Evolutionary conservation across 805 yeast species (phyloP).

Genomic region (Candida parachauliodes): DNA sequence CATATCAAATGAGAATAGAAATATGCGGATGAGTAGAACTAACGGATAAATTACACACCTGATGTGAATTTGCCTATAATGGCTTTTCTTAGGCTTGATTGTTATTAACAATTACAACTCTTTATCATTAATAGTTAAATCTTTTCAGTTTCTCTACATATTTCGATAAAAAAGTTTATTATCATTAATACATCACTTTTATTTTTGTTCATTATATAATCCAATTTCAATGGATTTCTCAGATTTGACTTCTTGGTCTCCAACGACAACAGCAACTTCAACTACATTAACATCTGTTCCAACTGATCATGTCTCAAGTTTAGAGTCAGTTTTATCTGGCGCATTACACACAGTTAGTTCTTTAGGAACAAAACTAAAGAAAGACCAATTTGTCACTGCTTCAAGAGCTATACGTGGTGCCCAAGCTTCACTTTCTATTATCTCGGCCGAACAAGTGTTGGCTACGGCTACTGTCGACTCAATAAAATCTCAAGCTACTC

Average conservation of each 20-base stretch:
- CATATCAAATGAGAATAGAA: no score
- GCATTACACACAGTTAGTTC: slow-evolving; percentile 13
- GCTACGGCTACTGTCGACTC: slow-evolving; percentile 32
- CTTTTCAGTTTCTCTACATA: not conserved
- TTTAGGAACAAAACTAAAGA: slow-evolving; percentile 6
- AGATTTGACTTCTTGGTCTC: slow-evolving; percentile 20
- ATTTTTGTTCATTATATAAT: not conserved
- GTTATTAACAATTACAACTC: no score
- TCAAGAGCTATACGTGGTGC: slow-evolving; percentile 28
- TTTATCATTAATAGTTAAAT: no score
- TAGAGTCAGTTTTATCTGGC: slow-evolving; percentile 16
- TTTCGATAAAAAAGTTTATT: no score
- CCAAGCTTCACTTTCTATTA: slow-evolving; percentile 28
- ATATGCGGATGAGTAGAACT: no score
- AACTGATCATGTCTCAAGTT: slow-evolving; percentile 20
- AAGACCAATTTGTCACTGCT: slow-evolving; percentile 14
- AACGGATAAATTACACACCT: no score
- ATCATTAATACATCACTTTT: no score
- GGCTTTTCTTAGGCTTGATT: no score
- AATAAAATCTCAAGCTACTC: slow-evolving; percentile 25
- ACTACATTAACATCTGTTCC: slow-evolving; percentile 24
- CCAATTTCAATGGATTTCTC: slow-evolving; percentile 3
- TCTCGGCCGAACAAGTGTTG: slow-evolving; percentile 27
- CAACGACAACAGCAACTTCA: slow-evolving; percentile 22
- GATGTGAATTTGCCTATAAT: no score